A percentile compares a stretch with the other conserved stretches of the same genome.
These are phyloP conservation scores for Phylloboletellus chloephorus DNA, from an alignment of 1,284 basidiomycete genomes.

Conservation along the genomic window DNA sequence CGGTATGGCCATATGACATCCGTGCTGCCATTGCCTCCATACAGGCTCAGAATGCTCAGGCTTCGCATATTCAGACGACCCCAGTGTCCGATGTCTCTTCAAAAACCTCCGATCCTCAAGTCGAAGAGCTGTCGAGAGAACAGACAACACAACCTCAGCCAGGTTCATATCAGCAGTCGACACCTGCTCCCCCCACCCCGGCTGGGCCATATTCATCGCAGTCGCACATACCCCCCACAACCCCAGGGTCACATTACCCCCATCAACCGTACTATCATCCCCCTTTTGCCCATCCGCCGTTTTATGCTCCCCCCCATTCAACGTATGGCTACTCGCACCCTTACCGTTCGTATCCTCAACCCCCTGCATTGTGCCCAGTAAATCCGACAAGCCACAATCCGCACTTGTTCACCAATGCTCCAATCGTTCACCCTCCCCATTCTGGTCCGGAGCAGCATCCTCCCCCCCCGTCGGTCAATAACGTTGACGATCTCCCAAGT, in stretches of 20 bases:
- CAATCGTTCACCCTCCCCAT: constrained; percentile 25
- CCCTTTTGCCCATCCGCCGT: constrained; percentile 57
- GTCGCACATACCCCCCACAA: constrained; percentile 25
- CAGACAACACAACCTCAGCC: constrained; percentile 23
- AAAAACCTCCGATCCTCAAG: constrained; percentile 10
- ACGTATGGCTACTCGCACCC: constrained; percentile 35
- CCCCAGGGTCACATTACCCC: constrained; percentile 41
- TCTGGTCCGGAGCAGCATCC: constrained; percentile 18
- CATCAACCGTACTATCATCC: constrained; percentile 46
- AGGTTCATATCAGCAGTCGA: constrained; percentile 15
- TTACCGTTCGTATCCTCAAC: constrained; percentile 43
- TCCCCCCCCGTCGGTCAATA: constrained; percentile 24
- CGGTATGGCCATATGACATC: constrained; percentile 67
- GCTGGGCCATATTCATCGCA: constrained; percentile 23
- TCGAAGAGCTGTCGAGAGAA: constrained; percentile 12
- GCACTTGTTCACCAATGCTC: constrained; percentile 24
- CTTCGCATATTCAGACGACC: constrained; percentile 15
- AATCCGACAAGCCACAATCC: constrained; percentile 29
- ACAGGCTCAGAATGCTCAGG: constrained; percentile 31
- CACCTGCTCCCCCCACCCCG: constrained; percentile 18
- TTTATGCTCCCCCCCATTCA: constrained; percentile 39
- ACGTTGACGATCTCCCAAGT: constrained; percentile 65
- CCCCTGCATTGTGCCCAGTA: constrained; percentile 32
- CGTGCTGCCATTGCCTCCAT: constrained; percentile 54
- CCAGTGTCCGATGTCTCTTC: constrained; percentile 10